phyloP scores from a whole-genome alignment of 257 asterid species.

The Cordia subcordata region DNA sequence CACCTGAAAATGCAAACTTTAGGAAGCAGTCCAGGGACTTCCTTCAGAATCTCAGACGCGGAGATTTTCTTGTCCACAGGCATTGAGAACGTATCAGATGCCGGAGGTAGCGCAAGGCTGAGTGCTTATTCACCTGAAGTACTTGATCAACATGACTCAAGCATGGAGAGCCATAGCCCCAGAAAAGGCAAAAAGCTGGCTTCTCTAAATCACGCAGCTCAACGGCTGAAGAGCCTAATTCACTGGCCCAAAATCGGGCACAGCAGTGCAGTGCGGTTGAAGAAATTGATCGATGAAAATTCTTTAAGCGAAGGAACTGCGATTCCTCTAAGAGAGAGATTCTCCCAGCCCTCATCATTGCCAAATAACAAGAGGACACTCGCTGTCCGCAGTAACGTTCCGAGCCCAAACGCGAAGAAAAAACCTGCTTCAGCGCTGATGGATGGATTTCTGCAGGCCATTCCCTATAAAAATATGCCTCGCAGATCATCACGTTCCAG shows the following conservation, averaged over 20 bases:
- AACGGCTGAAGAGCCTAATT: conserved; percentile 52
- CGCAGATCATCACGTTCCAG: conserved; percentile 71
- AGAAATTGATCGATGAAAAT: conserved; percentile 23
- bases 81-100: conserved; percentile 47
- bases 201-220: conserved; percentile 36
- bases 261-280: conserved; percentile 24
- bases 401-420: conserved; percentile 76
- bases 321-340: conserved; percentile 67
- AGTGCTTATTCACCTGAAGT: conserved; percentile 44
- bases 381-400: conserved; percentile 52
- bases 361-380: conserved; percentile 67
- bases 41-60: conserved; percentile 69
- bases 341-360: conserved; percentile 44
- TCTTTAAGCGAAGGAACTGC: conserved; percentile 37
- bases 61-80: conserved; percentile 75
- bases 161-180: conserved; percentile 15
- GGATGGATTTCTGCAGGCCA: conserved; percentile 66
- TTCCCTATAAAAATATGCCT: conserved; percentile 31
- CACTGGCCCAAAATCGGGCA: conserved; percentile 61
- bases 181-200: conserved; percentile 26
- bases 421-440: conserved; percentile 62
- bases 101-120: conserved; percentile 25
- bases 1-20: conserved; percentile 64
- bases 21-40: conserved; percentile 83
- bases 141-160: conserved; percentile 23